Conservation (phyloP, 176 grass and related monocot genomes). For the Carex cristatella region DNA sequence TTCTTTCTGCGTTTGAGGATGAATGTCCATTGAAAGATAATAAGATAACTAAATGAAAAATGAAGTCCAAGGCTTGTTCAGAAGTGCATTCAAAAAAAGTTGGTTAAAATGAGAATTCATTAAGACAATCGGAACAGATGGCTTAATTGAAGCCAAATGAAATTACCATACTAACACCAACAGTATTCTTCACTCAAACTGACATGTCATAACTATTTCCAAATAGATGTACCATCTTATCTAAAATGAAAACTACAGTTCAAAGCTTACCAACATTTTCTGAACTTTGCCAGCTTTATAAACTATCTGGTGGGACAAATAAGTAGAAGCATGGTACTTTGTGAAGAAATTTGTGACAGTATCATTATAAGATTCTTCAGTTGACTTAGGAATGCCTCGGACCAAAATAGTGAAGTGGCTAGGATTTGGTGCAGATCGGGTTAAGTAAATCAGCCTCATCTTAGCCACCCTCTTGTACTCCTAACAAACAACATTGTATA, state of each 20-base stretch:
- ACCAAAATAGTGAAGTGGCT: slow-evolving; percentile 86
- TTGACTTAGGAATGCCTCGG: slow-evolving; percentile 76
- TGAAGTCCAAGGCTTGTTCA: not conserved
- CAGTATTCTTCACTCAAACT: not conserved
- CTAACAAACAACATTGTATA: slow-evolving; percentile 30
- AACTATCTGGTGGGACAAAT: slow-evolving; percentile 77
- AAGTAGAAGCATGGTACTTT: slow-evolving; percentile 78
- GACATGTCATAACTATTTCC: not conserved
- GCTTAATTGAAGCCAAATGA: not conserved
- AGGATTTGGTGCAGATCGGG: slow-evolving; percentile 38
- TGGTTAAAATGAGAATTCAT: not conserved
- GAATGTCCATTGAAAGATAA: not conserved
- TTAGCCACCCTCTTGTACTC: slow-evolving; percentile 73
- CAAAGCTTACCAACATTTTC: slow-evolving; percentile 71
- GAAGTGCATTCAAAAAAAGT: not conserved
- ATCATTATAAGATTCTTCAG: slow-evolving; percentile 47
- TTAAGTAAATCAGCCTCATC: slow-evolving; percentile 60
- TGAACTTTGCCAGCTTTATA: slow-evolving; percentile 83
- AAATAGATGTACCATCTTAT: not conserved
- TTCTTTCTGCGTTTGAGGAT: not conserved
- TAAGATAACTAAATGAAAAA: not conserved
- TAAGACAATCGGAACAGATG: not conserved
- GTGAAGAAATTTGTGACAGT: slow-evolving; percentile 72
- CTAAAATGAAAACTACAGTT: not conserved
- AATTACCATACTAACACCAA: slow-evolving; percentile 10